These are phyloP conservation scores for Adenanthera pavonina DNA, from an alignment of 306 rosid species.

Conservation along the genomic window DNA sequence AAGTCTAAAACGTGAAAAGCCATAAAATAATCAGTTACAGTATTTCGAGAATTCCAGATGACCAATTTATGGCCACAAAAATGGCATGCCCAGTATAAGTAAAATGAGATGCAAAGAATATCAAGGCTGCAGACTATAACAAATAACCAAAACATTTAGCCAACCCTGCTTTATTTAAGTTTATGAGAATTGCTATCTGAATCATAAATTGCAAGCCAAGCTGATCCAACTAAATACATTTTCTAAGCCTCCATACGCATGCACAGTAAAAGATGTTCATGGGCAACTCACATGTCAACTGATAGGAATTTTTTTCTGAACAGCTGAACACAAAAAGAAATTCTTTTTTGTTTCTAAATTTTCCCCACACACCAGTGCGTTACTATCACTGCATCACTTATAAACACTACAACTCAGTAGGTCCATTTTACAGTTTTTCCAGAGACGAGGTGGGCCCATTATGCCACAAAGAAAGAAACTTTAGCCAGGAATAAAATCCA, in stretches of 20 bases:
- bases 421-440: constrained; percentile 4
- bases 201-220: constrained; percentile 2
- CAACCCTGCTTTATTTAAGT: not conserved
- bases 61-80: constrained; percentile 12
- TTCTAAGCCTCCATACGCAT: constrained; percentile 9
- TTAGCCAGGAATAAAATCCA: constrained; percentile 34
- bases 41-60: constrained; percentile 30
- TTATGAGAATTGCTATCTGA: not conserved
- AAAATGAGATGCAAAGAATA: constrained; percentile 14
- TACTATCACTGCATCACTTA: constrained; percentile 3
- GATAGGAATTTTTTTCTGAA: not conserved
- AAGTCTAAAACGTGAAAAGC: constrained; percentile 6
- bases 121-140: not conserved
- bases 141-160: not conserved
- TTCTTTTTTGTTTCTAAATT: constrained; percentile 32
- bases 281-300: constrained; percentile 7
- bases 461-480: constrained; percentile 1
- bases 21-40: constrained; percentile 6
- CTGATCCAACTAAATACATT: constrained; percentile 20
- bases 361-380: not conserved
- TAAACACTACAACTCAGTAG: constrained; percentile 1
- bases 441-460: not conserved
- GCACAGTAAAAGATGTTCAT: constrained; percentile 22
- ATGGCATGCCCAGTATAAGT: constrained; percentile 27
- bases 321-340: constrained; percentile 10